Evolutionary conservation across 2,329 filamentous ascomycete species (phyloP).

Genomic region (Microdochium paspali): DNA sequence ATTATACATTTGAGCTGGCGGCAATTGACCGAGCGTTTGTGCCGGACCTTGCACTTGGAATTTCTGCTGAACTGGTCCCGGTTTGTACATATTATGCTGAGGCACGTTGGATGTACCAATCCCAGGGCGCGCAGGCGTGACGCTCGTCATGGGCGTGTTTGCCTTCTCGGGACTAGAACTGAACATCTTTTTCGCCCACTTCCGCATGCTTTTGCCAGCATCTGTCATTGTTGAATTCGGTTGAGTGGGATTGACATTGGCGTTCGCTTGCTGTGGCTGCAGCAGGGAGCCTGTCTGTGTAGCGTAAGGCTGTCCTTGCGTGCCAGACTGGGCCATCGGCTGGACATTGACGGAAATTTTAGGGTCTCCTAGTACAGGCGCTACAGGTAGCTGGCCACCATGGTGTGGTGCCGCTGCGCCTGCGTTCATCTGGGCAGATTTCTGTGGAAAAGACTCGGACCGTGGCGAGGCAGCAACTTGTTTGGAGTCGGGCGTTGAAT

Average conservation of each 20-base stretch:
- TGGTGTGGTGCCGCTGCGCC: background rate
- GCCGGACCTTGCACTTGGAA: slow-evolving; percentile 5
- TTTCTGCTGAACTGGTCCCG: background rate
- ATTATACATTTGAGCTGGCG: background rate
- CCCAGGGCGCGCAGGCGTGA: slow-evolving; percentile 10
- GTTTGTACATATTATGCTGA: too few species aligned
- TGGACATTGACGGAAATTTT: too few species aligned
- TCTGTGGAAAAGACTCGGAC: background rate
- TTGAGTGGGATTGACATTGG: slow-evolving; percentile 9
- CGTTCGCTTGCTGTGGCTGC: background rate
- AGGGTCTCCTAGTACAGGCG: background rate
- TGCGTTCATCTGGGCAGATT: background rate
- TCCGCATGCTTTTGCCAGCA: slow-evolving; percentile 18
- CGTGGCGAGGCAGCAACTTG: background rate
- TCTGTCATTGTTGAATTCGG: slow-evolving; percentile 9
- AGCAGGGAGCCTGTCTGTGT: slow-evolving; percentile 4
- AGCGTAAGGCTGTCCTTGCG: slow-evolving; percentile 3
- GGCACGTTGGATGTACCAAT: slow-evolving; percentile 10
- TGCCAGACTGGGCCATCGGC: background rate
- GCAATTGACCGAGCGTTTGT: background rate
- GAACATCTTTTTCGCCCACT: slow-evolving; percentile 19
- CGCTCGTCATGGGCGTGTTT: slow-evolving; percentile 11
- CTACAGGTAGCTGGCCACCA: background rate
- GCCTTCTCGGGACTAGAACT: slow-evolving; percentile 15
- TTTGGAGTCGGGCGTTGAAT: background rate